phyloP scores from a whole-genome alignment of 2,329 filamentous ascomycete genomes.

The Berkeleyomyces rouxiae region DNA sequence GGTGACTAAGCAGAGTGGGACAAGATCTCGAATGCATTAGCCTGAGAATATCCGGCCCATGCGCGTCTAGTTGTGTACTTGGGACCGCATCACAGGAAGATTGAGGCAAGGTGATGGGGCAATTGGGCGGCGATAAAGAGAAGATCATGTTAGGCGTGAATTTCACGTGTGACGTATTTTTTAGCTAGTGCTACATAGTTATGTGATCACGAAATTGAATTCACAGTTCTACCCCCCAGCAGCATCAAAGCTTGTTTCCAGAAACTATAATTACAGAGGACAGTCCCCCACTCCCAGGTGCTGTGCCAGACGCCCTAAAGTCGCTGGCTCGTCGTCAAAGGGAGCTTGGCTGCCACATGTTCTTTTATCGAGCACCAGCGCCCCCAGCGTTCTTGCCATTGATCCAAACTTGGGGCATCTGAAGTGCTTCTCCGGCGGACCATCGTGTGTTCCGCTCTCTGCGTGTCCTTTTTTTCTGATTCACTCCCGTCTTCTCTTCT shows the following conservation, averaged over 20 bases:
- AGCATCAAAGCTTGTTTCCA: not conserved
- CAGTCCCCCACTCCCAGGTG: not conserved
- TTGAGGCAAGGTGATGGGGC: no score
- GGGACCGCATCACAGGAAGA: not conserved
- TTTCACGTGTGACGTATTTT: no score
- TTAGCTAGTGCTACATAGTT: no score
- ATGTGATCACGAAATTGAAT: no score
- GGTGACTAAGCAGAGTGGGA: conserved; percentile 10
- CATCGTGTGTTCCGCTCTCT: not conserved
- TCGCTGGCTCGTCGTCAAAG: not conserved
- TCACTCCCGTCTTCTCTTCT: not conserved
- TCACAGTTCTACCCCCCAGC: not conserved
- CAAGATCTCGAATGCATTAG: not conserved
- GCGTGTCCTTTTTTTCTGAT: not conserved
- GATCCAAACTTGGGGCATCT: not conserved
- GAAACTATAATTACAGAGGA: not conserved
- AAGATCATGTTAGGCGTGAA: no score
- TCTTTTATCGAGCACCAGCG: not conserved
- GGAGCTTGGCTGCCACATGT: not conserved
- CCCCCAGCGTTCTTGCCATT: not conserved
- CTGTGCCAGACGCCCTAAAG: not conserved
- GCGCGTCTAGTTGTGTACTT: not conserved
- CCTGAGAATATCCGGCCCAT: conserved; percentile 1
- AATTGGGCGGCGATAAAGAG: no score
- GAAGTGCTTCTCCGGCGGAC: not conserved